Conservation (phyloP, 1,284 basidiomycete genomes). For the Fomitopsis palustris region DNA sequence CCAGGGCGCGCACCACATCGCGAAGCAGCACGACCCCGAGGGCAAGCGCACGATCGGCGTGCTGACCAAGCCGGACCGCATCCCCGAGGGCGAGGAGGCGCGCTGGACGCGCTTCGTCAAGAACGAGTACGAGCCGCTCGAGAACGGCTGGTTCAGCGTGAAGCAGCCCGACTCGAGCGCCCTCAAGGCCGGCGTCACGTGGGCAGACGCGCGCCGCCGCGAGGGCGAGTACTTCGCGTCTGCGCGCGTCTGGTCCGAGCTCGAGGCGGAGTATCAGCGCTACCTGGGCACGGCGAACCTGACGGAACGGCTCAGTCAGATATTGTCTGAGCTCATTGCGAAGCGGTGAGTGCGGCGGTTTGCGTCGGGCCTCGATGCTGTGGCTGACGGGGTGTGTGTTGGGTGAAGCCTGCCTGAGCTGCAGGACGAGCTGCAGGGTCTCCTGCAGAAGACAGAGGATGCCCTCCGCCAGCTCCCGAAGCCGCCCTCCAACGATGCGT, state of each 20-base stretch:
- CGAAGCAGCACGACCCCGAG: constrained; percentile 50
- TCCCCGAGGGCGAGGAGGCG: constrained; percentile 57
- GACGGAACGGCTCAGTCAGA: constrained; percentile 35
- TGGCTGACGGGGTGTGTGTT: background rate
- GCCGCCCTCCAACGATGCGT: constrained; percentile 51
- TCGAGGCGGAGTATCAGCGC: constrained; percentile 45
- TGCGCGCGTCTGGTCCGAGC: constrained; percentile 51
- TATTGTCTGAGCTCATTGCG: constrained; percentile 39
- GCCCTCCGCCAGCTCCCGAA: constrained; percentile 42
- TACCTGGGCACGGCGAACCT: constrained; percentile 56
- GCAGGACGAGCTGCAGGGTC: constrained; percentile 44
- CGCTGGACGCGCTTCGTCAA: constrained; percentile 59
- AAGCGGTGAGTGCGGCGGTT: constrained; percentile 26
- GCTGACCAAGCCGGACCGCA: constrained; percentile 79
- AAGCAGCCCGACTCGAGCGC: constrained; percentile 65
- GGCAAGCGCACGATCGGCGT: constrained; percentile 74
- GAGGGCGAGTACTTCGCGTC: constrained; percentile 70
- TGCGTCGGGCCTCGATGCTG: background rate
- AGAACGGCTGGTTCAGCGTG: constrained; percentile 70
- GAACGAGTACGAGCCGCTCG: constrained; percentile 48
- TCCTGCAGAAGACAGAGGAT: constrained; percentile 39
- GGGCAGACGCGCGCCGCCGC: constrained; percentile 53
- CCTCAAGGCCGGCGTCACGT: constrained; percentile 52
- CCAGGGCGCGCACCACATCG: constrained; percentile 51
- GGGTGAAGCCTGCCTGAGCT: constrained; percentile 57